These are phyloP conservation scores for Lathyrus tuberosus DNA, from an alignment of 306 rosid genomes.

Conservation along the genomic window DNA sequence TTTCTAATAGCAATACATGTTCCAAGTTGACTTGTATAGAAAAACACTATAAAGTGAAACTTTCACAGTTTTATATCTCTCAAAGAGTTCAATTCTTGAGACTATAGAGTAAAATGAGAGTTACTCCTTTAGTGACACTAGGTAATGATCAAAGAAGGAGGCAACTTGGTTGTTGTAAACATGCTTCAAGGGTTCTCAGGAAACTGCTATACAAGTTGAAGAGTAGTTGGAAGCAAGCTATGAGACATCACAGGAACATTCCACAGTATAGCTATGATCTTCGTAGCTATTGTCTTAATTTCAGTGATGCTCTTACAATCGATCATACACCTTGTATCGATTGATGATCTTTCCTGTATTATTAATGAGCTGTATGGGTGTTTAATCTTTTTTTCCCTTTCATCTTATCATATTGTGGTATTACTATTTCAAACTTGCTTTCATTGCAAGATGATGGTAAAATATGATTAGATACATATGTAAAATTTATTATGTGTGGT, in stretches of 20 bases:
- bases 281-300: slow-evolving; percentile 69
- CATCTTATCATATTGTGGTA: background rate
- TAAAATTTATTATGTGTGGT: background rate
- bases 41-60: slow-evolving; percentile 38
- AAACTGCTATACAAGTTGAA: slow-evolving; percentile 53
- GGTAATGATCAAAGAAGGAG: slow-evolving; percentile 43
- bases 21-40: slow-evolving; percentile 22
- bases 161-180: slow-evolving; percentile 28
- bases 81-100: slow-evolving; percentile 43
- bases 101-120: slow-evolving; percentile 46
- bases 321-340: slow-evolving; percentile 16
- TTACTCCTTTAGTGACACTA: slow-evolving; percentile 47
- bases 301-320: slow-evolving; percentile 55
- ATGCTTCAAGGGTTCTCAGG: slow-evolving; percentile 41
- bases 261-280: slow-evolving; percentile 61
- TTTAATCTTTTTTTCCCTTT: background rate
- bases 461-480: background rate
- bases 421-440: background rate
- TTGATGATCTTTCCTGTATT: slow-evolving; percentile 35
- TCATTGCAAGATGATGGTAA: background rate
- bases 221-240: slow-evolving; percentile 57
- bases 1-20: slow-evolving; percentile 9
- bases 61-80: slow-evolving; percentile 39
- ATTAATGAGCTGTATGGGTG: background rate
- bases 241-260: slow-evolving; percentile 43